Base-by-base conservation (phyloP, 140 eudicot genomes). In the Anethum foeniculum region DNA sequence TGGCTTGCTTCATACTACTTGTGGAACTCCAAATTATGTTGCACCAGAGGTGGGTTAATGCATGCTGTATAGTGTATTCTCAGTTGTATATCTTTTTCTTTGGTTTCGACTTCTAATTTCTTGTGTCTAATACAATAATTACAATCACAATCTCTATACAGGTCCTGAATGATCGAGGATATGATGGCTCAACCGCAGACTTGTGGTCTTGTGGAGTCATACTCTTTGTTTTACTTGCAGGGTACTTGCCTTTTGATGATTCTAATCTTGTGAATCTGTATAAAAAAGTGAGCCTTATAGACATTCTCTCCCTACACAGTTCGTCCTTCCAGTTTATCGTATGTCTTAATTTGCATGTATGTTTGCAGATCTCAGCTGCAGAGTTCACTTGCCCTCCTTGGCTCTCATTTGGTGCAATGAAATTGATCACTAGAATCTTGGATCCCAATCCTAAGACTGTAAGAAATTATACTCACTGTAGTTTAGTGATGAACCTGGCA, bases 221-320 rank as follows among this genome's bases (percentile, higher is more conserved):
- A 80, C 93, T 94, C 75, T 94, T 94, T 88, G 98, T 94, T 60
- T 80, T 94, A 89, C 93, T 94, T 83, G 97, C 98, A 87, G 98
- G 98, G 88, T 94, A 94, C 97, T 90, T 94, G 96, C 98, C 98
- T 84, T 94, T 94, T 81, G 98, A 94, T 89, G 98, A 94, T 86
- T 92, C 96, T 85, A 92, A 94, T 92, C 93, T 94, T 88, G 84
- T 89, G 88, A 90, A 89, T 90, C 95, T 94, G 15, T 94, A 94
- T 88, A 92, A 89, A 90, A 94, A 94, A 89, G 98, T 94, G 91
- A 91, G 96, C 87, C 62, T 81, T 76, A 72, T 81, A 67, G 18
- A 60, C 44, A 47, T 19, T 54, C 81, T 69, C 75, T 27, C 46
- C 9, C 25, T 56, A 71, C 68, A 82, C n/a, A 25, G 39, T 71